phyloP scores from a whole-genome alignment of 208 protist species.

The Borovskyia barvae region DNA sequence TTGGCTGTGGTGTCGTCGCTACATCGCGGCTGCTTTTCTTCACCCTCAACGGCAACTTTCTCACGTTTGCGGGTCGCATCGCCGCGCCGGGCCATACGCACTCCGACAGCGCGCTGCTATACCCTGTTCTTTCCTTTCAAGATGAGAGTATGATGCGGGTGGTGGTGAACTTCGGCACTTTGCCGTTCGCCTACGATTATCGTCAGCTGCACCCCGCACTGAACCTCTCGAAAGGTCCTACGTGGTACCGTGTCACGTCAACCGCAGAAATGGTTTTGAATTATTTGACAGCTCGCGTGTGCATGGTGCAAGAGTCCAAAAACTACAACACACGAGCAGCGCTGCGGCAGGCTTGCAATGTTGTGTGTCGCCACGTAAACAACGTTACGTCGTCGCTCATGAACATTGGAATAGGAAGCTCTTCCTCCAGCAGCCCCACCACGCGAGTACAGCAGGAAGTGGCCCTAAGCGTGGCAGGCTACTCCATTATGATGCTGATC shows the following conservation, averaged over 20 bases:
- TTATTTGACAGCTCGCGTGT: conserved; percentile 71
- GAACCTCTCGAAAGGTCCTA: conserved; percentile 38
- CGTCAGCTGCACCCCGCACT: conserved; percentile 73
- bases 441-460: conserved; percentile 53
- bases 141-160: conserved; percentile 47
- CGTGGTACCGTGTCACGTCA: conserved; percentile 75
- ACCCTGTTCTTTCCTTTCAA: conserved; percentile 67
- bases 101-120: conserved; percentile 41
- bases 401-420: conserved; percentile 42
- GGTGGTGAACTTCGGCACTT: conserved; percentile 82
- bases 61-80: conserved; percentile 57
- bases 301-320: conserved; percentile 46
- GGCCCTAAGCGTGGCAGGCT: conserved; percentile 65
- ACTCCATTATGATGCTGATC: conserved; percentile 75
- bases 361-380: conserved; percentile 70
- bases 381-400: conserved; percentile 72
- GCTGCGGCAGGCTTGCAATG: conserved; percentile 64
- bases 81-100: conserved; percentile 19
- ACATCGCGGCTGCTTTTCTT: conserved; percentile 77
- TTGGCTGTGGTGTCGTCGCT: conserved; percentile 80
- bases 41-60: conserved; percentile 84
- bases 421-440: conserved; percentile 23
- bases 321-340: conserved; percentile 31
- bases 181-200: conserved; percentile 79
- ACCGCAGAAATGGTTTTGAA: conserved; percentile 72